Evolutionary conservation across 345 rosid species (phyloP).

Genomic region (Gossypium rotundifolium): DNA sequence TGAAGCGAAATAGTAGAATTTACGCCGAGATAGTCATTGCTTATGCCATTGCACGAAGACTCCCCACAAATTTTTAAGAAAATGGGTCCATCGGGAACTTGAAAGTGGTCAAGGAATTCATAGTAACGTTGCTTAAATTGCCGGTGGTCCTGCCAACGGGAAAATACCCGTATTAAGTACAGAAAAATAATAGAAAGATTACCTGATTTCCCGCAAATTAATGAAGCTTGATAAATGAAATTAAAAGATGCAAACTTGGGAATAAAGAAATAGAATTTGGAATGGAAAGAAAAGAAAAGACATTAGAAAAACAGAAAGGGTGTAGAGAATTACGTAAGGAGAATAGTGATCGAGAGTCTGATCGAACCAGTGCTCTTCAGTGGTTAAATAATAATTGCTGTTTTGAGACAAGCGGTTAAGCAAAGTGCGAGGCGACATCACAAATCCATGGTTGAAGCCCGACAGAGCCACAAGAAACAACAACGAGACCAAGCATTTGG

Average conservation of each 20-base stretch:
- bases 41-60: slow-evolving; percentile 63
- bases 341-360: slow-evolving; percentile 90
- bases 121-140: slow-evolving; percentile 70
- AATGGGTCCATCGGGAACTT: slow-evolving; percentile 68
- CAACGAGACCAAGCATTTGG: slow-evolving; percentile 1
- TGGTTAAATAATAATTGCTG: slow-evolving; percentile 49
- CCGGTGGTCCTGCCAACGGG: slow-evolving; percentile 52
- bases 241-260: no score
- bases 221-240: no score
- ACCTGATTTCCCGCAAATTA: no score
- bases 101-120: slow-evolving; percentile 67
- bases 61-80: slow-evolving; percentile 84
- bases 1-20: slow-evolving; percentile 7
- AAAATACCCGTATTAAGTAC: not conserved
- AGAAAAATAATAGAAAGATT: no score
- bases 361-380: slow-evolving; percentile 63
- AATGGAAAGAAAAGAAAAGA: not conserved
- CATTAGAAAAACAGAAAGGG: slow-evolving; percentile 4
- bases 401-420: slow-evolving; percentile 30
- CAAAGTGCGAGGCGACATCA: slow-evolving; percentile 28
- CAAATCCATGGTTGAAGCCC: slow-evolving; percentile 32
- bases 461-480: slow-evolving; percentile 3
- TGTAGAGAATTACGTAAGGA: slow-evolving; percentile 42
- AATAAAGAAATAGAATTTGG: not conserved
- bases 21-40: slow-evolving; percentile 67